A percentile compares a stretch with the other conserved stretches of the same genome.
phyloP scores from a whole-genome alignment of 1,284 basidiomycete genomes.

The Sporisorium exsertum region DNA sequence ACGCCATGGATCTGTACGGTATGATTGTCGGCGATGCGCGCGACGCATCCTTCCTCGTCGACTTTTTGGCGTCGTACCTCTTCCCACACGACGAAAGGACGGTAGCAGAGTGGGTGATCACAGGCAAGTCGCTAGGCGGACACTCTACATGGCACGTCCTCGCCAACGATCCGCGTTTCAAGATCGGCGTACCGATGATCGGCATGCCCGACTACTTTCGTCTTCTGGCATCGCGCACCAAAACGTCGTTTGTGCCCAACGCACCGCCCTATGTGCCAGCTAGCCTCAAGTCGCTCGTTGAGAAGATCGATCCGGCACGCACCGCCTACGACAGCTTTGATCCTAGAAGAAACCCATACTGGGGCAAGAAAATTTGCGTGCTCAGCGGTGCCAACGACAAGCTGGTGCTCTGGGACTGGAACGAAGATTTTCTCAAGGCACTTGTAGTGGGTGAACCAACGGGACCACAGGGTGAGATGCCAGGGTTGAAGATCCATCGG shows the following conservation, averaged over 20 bases:
- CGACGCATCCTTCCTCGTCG: slow-evolving; percentile 83
- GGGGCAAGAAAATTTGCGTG: slow-evolving; percentile 66
- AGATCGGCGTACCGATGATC: slow-evolving; percentile 78
- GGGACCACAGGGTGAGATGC: slow-evolving; percentile 35
- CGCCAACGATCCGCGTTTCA: slow-evolving; percentile 76
- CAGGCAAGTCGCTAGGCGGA: slow-evolving; percentile 81
- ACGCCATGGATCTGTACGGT: slow-evolving; percentile 69
- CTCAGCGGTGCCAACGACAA: slow-evolving; percentile 62
- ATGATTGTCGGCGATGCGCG: slow-evolving; percentile 76
- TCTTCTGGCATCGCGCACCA: slow-evolving; percentile 56
- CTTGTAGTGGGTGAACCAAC: slow-evolving; percentile 55
- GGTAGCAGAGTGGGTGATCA: slow-evolving; percentile 77
- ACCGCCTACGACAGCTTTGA: slow-evolving; percentile 50
- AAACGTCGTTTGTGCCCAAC: slow-evolving; percentile 56
- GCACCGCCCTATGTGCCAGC: slow-evolving; percentile 62
- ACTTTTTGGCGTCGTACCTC: slow-evolving; percentile 81
- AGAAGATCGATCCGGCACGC: slow-evolving; percentile 57
- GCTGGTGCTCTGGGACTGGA: slow-evolving; percentile 62
- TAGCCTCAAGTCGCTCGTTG: slow-evolving; percentile 55
- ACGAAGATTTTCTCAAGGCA: slow-evolving; percentile 56
- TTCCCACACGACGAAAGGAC: slow-evolving; percentile 78
- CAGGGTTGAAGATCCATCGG: slow-evolving; percentile 50
- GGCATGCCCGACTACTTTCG: slow-evolving; percentile 80
- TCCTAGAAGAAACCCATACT: slow-evolving; percentile 50
- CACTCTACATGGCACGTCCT: slow-evolving; percentile 81